phyloP scores from a whole-genome alignment of 345 rosid genomes.

The Boechera stricta region DNA sequence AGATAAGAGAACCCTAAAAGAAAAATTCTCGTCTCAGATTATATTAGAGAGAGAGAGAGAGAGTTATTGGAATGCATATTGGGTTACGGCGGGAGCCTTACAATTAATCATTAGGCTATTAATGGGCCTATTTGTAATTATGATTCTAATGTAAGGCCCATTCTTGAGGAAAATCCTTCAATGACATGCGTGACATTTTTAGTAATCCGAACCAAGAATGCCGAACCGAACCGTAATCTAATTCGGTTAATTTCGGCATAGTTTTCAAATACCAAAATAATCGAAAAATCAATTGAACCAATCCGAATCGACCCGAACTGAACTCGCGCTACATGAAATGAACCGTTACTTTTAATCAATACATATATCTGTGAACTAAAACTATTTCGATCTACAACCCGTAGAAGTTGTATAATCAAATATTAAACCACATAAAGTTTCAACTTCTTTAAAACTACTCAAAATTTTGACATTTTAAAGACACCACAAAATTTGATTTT shows the following conservation, averaged over 20 bases:
- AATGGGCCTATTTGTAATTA: not conserved
- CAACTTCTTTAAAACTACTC: not conserved
- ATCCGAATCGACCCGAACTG: too few relatives aligned
- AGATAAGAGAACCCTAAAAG: conserved; percentile 1
- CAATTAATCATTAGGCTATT: not conserved
- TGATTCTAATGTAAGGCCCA: not conserved
- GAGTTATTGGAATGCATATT: not conserved
- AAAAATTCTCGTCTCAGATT: not conserved
- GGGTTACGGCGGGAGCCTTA: not conserved
- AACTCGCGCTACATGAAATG: too few relatives aligned
- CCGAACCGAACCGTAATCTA: too few relatives aligned
- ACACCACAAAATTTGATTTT: not conserved
- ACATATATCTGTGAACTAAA: too few relatives aligned
- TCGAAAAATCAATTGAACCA: too few relatives aligned
- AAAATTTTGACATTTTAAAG: not conserved
- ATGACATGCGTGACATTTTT: conserved; percentile 5
- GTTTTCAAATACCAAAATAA: too few relatives aligned
- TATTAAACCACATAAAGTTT: not conserved
- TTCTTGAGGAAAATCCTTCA: not conserved
- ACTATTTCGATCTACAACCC: too few relatives aligned
- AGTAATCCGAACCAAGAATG: too few relatives aligned
- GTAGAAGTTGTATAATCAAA: not conserved
- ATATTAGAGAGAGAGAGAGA: not conserved
- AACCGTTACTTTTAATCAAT: too few relatives aligned
- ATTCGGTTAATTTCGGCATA: too few relatives aligned